Evolutionary conservation across 768 basidiomycete species (phyloP).

Genomic region (Pisolithus sp.): DNA sequence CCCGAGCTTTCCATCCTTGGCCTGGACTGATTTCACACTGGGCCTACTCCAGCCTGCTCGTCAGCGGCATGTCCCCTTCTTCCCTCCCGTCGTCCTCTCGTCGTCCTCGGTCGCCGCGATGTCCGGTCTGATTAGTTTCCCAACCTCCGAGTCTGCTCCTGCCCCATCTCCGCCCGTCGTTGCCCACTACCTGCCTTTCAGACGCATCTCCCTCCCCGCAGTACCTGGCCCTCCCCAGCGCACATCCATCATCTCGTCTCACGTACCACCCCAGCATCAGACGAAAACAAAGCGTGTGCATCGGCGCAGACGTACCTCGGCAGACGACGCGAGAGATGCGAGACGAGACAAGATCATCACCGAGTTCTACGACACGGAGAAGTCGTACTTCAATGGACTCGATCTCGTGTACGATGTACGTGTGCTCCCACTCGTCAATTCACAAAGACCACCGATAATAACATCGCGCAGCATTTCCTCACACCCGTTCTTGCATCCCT

Average conservation of each 20-base stretch:
- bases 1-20: conserved; percentile 10
- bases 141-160: conserved; percentile 21
- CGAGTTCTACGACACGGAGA: conserved; percentile 80
- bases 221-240: conserved; percentile 36
- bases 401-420: conserved; percentile 76
- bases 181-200: conserved; percentile 45
- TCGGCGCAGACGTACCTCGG: conserved; percentile 25
- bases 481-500: conserved; percentile 72
- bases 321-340: conserved; percentile 42
- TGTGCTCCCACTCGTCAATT: conserved; percentile 7
- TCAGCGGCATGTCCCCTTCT: too few relatives aligned
- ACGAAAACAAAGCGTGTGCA: conserved; percentile 51
- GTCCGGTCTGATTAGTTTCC: conserved; percentile 23
- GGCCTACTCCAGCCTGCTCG: too few relatives aligned
- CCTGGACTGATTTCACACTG: conserved; percentile 7
- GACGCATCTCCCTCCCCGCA: conserved; percentile 56
- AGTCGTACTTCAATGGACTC: conserved; percentile 72
- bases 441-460: conserved; percentile 5
- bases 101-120: background rate
- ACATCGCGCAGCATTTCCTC: conserved; percentile 62
- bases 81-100: background rate
- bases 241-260: conserved; percentile 52
- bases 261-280: conserved; percentile 66
- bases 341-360: conserved; percentile 68
- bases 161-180: conserved; percentile 30